phyloP scores from a whole-genome alignment of 2,329 filamentous ascomycete genomes.

The Penicillium sp. region DNA sequence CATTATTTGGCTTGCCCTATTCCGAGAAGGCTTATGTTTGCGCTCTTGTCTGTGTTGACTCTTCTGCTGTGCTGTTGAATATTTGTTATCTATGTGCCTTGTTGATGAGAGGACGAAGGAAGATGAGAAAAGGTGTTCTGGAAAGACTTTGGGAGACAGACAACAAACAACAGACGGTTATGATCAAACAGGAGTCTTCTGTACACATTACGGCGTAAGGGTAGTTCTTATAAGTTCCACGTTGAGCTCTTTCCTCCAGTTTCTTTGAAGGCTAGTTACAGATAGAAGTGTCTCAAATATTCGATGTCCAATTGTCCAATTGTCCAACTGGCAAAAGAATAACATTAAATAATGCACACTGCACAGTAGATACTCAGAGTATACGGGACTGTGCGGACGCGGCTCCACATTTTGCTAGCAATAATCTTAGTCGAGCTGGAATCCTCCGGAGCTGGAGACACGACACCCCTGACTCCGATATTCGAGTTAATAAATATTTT shows the following conservation, averaged over 20 bases:
- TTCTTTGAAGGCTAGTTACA: too few species aligned
- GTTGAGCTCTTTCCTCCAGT: conserved; percentile 7
- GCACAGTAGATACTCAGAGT: too few species aligned
- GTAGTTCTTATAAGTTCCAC: conserved; percentile 17
- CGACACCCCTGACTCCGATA: neutral
- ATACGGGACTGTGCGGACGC: neutral
- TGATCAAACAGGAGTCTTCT: conserved; percentile 13
- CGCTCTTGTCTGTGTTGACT: neutral
- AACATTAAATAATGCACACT: too few species aligned
- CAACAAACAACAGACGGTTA: conserved; percentile 3
- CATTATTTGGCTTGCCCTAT: neutral
- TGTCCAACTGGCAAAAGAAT: too few species aligned
- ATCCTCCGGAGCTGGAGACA: too few species aligned
- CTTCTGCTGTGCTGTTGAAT: neutral
- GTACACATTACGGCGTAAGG: conserved; percentile 25
- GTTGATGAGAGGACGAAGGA: neutral
- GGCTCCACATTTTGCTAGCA: neutral
- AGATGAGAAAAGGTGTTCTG: neutral
- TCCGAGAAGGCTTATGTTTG: neutral
- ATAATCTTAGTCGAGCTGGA: too few species aligned
- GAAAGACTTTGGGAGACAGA: neutral
- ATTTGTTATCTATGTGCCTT: neutral
- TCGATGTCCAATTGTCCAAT: too few species aligned
- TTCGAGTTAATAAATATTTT: neutral
- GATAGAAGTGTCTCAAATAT: too few species aligned